Percentiles rank a stretch among this genome's conserved stretches.
Evolutionary conservation across 169 alveolate species (phyloP).

Genomic region (Plasmodium cynomolgi): DNA sequence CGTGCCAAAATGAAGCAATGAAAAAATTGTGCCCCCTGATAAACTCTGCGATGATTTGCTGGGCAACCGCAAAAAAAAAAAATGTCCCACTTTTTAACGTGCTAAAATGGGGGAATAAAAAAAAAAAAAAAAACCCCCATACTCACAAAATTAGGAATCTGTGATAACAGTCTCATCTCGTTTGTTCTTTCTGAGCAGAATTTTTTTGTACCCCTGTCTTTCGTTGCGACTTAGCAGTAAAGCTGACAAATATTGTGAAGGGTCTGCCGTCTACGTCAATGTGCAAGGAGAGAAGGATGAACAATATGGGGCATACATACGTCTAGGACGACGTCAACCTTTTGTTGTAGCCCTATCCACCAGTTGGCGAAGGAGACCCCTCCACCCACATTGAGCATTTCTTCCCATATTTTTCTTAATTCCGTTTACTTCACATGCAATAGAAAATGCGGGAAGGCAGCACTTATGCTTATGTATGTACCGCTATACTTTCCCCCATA

Average conservation of each 20-base stretch:
- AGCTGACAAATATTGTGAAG: background rate
- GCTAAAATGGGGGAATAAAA: background rate
- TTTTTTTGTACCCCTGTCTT: background rate
- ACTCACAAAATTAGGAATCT: too few relatives aligned
- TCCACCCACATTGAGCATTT: background rate
- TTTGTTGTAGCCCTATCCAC: background rate
- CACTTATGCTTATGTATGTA: background rate
- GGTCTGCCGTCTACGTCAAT: background rate
- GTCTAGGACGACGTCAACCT: background rate
- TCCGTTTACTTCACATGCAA: background rate
- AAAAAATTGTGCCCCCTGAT: background rate
- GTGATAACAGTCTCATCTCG: background rate
- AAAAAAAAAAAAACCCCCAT: background rate
- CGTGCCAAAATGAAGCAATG: background rate
- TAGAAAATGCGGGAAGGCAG: background rate
- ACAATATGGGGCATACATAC: background rate
- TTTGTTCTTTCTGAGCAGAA: background rate
- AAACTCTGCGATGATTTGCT: background rate
- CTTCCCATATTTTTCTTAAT: background rate
- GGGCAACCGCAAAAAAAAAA: background rate
- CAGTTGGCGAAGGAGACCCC: background rate
- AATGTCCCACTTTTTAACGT: background rate
- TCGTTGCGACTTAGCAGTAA: background rate
- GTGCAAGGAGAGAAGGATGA: background rate
- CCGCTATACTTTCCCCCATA: background rate